Percentiles rank a stretch among this genome's conserved stretches.
These are phyloP conservation scores for Ceratocystis colombiana DNA, from an alignment of 2,329 filamentous ascomycete species.

Conservation along the genomic window DNA sequence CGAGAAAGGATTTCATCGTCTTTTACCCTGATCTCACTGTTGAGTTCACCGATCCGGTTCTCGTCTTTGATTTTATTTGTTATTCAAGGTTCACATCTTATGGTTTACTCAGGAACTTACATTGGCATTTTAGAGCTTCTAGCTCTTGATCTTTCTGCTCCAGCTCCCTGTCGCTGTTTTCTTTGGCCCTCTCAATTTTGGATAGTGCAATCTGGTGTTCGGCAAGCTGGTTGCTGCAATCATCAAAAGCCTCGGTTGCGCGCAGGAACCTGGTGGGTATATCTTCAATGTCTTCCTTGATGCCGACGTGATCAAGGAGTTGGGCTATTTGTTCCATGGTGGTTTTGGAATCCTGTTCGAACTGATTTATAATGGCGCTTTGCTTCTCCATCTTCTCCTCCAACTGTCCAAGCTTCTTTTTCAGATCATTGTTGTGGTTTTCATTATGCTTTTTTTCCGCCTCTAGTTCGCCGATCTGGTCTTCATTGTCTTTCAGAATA, in stretches of 20 bases:
- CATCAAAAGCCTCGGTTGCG: constrained; percentile 6
- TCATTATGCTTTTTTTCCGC: constrained; percentile 13
- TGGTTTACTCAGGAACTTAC: neutral
- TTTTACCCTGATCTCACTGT: constrained; percentile 16
- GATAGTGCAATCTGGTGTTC: constrained; percentile 6
- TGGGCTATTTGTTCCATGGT: constrained; percentile 1
- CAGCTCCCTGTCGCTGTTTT: neutral
- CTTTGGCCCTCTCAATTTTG: constrained; percentile 8
- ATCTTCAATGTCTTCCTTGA: constrained; percentile 5
- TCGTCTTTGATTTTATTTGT: constrained; percentile 13
- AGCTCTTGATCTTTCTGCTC: constrained; percentile 8
- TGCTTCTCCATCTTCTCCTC: constrained; percentile 8
- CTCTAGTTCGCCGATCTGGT: constrained; percentile 17
- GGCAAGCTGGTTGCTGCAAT: constrained; percentile 3
- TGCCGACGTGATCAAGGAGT: neutral
- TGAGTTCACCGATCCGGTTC: constrained; percentile 1
- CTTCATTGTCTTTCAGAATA: constrained; percentile 11
- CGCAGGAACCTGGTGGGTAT: neutral
- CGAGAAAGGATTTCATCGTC: constrained; percentile 1
- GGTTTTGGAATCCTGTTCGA: constrained; percentile 5
- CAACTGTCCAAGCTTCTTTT: constrained; percentile 9
- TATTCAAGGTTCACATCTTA: neutral
- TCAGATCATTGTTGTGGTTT: constrained; percentile 8
- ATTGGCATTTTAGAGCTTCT: neutral
- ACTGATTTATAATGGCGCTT: neutral